Conservation (phyloP, 805 yeast genomes). For the Scheffersomyces spartinae region DNA sequence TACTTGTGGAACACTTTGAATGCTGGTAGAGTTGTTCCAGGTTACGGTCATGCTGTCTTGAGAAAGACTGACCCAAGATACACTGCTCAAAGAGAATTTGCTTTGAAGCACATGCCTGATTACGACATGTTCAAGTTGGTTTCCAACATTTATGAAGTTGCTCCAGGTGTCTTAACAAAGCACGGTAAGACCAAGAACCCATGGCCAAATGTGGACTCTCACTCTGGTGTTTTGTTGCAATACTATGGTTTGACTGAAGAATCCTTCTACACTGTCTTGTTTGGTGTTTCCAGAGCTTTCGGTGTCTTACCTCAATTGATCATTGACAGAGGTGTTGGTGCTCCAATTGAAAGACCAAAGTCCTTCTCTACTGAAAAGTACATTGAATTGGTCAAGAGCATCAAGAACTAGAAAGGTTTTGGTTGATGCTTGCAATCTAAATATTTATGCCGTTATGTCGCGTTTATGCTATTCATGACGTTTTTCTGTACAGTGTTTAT, state of each 20-base stretch:
- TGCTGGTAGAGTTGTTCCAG: constrained; percentile 73
- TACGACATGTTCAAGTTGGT: constrained; percentile 61
- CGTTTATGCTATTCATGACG: too few species aligned
- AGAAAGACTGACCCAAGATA: constrained; percentile 78
- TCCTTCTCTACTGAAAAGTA: constrained; percentile 89
- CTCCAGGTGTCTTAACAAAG: constrained; percentile 61
- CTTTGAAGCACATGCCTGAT: constrained; percentile 44
- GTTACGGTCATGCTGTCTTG: constrained; percentile 82
- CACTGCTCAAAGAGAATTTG: constrained; percentile 63
- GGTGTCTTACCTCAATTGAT: constrained; percentile 73
- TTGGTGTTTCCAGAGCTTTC: constrained; percentile 73
- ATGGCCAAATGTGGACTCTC: constrained; percentile 75
- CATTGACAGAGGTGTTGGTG: constrained; percentile 65
- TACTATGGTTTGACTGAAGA: constrained; percentile 71
- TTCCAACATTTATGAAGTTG: constrained; percentile 51
- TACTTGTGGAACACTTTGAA: constrained; percentile 64
- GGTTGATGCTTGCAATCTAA: too few species aligned
- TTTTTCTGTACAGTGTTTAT: too few species aligned
- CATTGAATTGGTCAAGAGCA: constrained; percentile 60
- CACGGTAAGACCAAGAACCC: constrained; percentile 86
- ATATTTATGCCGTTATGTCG: too few species aligned
- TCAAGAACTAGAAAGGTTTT: too few species aligned
- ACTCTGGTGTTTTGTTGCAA: constrained; percentile 67
- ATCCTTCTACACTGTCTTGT: constrained; percentile 67
- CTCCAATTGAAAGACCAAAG: constrained; percentile 79